Evolutionary conservation across 441 rosid species (phyloP), one percentile per base, ranked within the genome.

Genomic region (Aquilaria agallochum): DNA sequence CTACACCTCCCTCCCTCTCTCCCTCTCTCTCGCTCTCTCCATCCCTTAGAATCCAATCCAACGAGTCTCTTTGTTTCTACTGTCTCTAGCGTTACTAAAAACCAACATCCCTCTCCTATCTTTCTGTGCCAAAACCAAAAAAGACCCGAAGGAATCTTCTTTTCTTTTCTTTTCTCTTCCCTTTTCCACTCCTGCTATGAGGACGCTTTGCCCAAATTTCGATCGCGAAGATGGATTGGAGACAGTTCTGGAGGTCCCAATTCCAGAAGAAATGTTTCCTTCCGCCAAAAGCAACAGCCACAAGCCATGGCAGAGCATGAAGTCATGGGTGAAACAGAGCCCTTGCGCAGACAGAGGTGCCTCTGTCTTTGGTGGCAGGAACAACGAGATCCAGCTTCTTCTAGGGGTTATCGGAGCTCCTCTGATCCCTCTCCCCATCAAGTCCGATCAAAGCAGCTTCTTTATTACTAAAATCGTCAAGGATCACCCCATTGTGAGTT

Each of bases 341-440:
- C 69, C 55, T 4, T 55, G 5, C 27, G 11, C 50, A 1, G 61
- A 57, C 13, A 48, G 62, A 66, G 66, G 56, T 9, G 59, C 81
- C 0, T 58, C 82, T 15, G 69, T 76, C 5, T 78, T 81, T 31
- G 89, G 95, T 0, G 85, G 87, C 15, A 78, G 75, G 34, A 87
- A 72, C 69, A 63, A 90, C 0, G 95, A 93, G 88, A 82, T 90
- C 62, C 98, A 90, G 72, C 83, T 93, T 30, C 76, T 93, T 68
- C 86, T 93, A 20, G 98, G 98, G 27, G 96, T 93, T 48, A 80
- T 77, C 52, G 98, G 95, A 3, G 96, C 98, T 71, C 98, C 97
- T 5, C 76, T 93, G 76, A 81, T 87, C 70, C 96, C 97, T 77
- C 74, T 93, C 36, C 93, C 96, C 9, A 74, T 87, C 31, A 73